phyloP scores from a whole-genome alignment of 208 protist genomes.

The Crithidia bombi region DNA sequence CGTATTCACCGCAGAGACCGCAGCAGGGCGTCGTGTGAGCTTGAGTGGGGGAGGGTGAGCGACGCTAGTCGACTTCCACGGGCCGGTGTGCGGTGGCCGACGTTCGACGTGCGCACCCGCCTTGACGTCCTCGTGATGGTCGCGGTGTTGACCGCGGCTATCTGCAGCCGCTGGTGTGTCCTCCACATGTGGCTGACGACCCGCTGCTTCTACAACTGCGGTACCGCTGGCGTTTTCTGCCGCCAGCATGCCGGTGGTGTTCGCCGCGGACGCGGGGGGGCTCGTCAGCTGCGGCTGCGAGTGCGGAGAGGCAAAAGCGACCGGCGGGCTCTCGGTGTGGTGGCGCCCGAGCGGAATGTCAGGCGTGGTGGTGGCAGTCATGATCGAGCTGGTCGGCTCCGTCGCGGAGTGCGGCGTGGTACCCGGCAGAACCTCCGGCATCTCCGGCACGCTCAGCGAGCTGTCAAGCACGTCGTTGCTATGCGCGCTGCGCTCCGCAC shows the following conservation, averaged over 20 bases:
- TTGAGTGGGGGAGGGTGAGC: conserved; percentile 5
- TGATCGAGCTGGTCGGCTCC: conserved; percentile 9
- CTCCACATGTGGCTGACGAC: too few species aligned
- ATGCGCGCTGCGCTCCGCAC: neutral
- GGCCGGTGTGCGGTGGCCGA: conserved; percentile 10
- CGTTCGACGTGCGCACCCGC: neutral
- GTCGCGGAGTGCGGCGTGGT: conserved; percentile 17
- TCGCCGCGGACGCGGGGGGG: neutral
- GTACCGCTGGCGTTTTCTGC: neutral
- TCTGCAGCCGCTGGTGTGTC: neutral
- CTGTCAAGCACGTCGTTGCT: neutral
- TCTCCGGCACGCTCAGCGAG: conserved; percentile 7
- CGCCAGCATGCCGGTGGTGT: neutral
- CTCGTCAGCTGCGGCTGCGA: neutral
- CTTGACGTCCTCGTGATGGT: neutral
- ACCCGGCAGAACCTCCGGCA: conserved; percentile 8
- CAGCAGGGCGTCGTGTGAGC: conserved; percentile 9
- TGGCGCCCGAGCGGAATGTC: neutral
- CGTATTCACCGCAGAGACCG: neutral
- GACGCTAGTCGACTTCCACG: conserved; percentile 1
- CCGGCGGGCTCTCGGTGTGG: neutral
- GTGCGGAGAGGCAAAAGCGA: neutral
- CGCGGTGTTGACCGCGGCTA: too few species aligned
- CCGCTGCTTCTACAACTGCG: too few species aligned
- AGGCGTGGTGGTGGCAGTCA: conserved; percentile 1